Conservation (phyloP, 1,284 basidiomycete genomes). For the Rhodotorula sp. region DNA sequence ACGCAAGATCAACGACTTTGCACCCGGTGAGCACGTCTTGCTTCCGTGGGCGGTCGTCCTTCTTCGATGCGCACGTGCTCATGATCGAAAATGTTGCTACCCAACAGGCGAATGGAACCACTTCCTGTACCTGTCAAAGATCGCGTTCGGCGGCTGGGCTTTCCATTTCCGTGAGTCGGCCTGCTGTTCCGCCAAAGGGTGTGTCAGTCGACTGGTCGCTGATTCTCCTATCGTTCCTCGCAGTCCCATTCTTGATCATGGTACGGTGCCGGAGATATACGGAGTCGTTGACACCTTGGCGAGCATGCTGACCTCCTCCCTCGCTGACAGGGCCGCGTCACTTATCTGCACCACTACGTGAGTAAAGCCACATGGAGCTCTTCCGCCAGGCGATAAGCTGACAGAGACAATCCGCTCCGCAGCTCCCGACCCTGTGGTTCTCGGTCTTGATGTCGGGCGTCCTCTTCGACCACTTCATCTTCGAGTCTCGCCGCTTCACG, state of each 20-base stretch:
- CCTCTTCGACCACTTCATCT: constrained; percentile 87
- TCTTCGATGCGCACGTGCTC: no score
- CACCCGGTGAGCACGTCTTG: constrained; percentile 60
- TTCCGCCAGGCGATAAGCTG: neutral
- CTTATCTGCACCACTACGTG: constrained; percentile 85
- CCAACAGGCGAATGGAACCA: constrained; percentile 93
- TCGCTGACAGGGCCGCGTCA: constrained; percentile 78
- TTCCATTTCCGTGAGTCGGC: constrained; percentile 79
- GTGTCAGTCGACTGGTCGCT: no score
- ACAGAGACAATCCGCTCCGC: neutral
- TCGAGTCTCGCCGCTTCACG: constrained; percentile 66
- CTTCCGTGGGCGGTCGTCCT: no score
- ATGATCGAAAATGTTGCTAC: no score
- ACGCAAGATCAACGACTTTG: constrained; percentile 86
- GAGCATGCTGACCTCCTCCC: constrained; percentile 55
- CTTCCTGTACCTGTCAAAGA: constrained; percentile 87
- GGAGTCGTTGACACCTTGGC: neutral
- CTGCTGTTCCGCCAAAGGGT: no score
- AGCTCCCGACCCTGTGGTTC: constrained; percentile 91
- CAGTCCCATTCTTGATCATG: constrained; percentile 21
- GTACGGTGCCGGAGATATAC: neutral
- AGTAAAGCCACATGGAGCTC: constrained; percentile 45
- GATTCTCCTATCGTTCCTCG: no score
- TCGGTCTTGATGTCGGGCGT: constrained; percentile 88
- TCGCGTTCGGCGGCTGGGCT: constrained; percentile 87